Evolutionary conservation across 2,329 filamentous ascomycete species (phyloP).

Genomic region (Hirsutella rhossiliensis): DNA sequence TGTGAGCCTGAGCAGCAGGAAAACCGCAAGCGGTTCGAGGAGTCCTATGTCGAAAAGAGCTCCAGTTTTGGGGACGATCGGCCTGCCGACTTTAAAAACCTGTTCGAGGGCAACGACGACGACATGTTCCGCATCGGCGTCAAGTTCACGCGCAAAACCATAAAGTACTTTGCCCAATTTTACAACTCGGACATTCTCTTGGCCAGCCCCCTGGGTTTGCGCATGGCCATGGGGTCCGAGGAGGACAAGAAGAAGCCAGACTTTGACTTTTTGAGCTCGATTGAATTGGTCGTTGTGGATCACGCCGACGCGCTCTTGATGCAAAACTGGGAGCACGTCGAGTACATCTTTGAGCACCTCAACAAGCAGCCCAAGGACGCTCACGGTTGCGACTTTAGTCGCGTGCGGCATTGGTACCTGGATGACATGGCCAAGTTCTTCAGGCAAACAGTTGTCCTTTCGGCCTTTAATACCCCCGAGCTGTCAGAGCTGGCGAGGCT

Average conservation of each 20-base stretch:
- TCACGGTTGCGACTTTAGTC: slow-evolving; percentile 87
- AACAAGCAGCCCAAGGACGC: slow-evolving; percentile 83
- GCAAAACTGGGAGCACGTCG: slow-evolving; percentile 97
- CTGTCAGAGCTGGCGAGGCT: slow-evolving; percentile 67
- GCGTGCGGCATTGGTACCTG: slow-evolving; percentile 86
- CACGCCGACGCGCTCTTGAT: slow-evolving; percentile 88
- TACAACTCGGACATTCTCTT: slow-evolving; percentile 95
- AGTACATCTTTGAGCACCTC: slow-evolving; percentile 81
- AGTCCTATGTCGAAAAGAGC: slow-evolving; percentile 62
- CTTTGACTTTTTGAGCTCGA: slow-evolving; percentile 83
- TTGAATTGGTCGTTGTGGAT: slow-evolving; percentile 83
- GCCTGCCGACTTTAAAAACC: slow-evolving; percentile 74
- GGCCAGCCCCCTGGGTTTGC: slow-evolving; percentile 78
- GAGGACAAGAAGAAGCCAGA: slow-evolving; percentile 52
- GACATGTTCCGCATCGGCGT: slow-evolving; percentile 95
- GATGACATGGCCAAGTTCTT: slow-evolving; percentile 70
- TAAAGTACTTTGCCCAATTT: slow-evolving; percentile 91
- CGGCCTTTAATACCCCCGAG: slow-evolving; percentile 79
- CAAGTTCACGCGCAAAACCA: slow-evolving; percentile 91
- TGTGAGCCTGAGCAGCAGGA: slow-evolving; percentile 84
- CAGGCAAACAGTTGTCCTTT: slow-evolving; percentile 74
- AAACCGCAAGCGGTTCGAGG: slow-evolving; percentile 85
- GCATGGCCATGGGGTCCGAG: slow-evolving; percentile 79
- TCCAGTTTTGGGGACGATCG: slow-evolving; percentile 56
- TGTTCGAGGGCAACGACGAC: slow-evolving; percentile 92